Percentiles rank a stretch among this genome's conserved stretches.
phyloP scores from a whole-genome alignment of 106 monocot species.

The Dendrobium nobile region DNA sequence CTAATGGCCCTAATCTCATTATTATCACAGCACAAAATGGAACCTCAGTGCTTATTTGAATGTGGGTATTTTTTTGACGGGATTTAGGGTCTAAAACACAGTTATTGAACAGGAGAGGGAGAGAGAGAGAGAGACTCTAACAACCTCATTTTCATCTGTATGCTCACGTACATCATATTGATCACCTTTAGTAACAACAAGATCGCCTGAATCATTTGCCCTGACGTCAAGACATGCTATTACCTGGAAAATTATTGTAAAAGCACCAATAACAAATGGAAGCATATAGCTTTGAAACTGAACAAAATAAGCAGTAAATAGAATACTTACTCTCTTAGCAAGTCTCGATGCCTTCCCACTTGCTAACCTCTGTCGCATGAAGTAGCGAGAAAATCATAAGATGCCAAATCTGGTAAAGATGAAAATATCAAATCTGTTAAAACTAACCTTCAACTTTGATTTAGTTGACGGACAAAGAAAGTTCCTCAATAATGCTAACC shows the following conservation, averaged over 20 bases:
- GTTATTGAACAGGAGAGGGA: neutral
- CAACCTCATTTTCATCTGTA: constrained; percentile 68
- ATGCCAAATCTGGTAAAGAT: constrained; percentile 2
- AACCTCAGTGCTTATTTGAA: neutral
- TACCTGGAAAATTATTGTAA: constrained; percentile 37
- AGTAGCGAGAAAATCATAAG: neutral
- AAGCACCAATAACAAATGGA: constrained; percentile 1
- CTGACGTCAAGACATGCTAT: constrained; percentile 99
- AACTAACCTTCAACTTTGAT: constrained; percentile 47
- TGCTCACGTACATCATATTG: constrained; percentile 94
- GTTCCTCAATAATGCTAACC: constrained; percentile 71
- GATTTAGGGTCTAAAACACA: neutral
- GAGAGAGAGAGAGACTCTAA: neutral
- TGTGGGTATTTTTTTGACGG: neutral
- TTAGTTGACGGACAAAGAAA: constrained; percentile 51
- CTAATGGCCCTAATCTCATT: neutral
- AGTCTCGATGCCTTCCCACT: constrained; percentile 63
- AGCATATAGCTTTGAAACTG: neutral
- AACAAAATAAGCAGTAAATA: neutral
- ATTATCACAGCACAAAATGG: neutral
- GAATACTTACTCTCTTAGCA: constrained; percentile 77
- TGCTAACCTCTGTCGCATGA: constrained; percentile 32
- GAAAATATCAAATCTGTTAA: constrained; percentile 5
- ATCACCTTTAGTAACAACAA: constrained; percentile 97
- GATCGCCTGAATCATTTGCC: constrained; percentile 86